These are phyloP conservation scores for Trichoderma atrobrunneum DNA, from an alignment of 2,329 filamentous ascomycete genomes.

Conservation along the genomic window DNA sequence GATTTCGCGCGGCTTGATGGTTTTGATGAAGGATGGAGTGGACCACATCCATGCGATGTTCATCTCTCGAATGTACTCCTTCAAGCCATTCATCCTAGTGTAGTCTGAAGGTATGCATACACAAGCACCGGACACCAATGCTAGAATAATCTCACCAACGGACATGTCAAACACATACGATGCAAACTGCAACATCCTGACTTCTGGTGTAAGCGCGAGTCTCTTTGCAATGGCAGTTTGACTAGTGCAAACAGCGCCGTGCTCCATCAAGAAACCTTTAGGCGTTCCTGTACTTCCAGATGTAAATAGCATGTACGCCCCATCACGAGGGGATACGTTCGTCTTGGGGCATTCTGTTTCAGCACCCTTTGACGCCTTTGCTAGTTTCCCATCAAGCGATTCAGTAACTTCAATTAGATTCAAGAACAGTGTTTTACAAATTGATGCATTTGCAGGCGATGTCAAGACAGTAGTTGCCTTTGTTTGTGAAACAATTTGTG, in stretches of 20 bases:
- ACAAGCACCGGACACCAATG: slow-evolving; percentile 4
- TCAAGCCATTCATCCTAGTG: slow-evolving; percentile 2
- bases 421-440: background rate
- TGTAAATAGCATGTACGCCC: slow-evolving; percentile 23
- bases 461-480: background rate
- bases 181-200: slow-evolving; percentile 11
- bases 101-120: slow-evolving; percentile 11
- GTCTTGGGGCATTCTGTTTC: background rate
- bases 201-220: background rate
- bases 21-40: background rate
- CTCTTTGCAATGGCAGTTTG: background rate
- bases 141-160: background rate
- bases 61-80: background rate
- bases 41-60: slow-evolving; percentile 1
- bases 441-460: background rate
- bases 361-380: background rate
- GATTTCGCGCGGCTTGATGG: slow-evolving; percentile 9
- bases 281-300: slow-evolving; percentile 23
- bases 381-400: background rate
- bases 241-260: slow-evolving; percentile 2
- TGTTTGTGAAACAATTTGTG: background rate
- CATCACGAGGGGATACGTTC: background rate
- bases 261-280: slow-evolving; percentile 24
- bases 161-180: slow-evolving; percentile 7
- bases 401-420: background rate